Base-by-base conservation (phyloP, 2,329 filamentous ascomycete species). In the Alternaria novae-zelandiae region DNA sequence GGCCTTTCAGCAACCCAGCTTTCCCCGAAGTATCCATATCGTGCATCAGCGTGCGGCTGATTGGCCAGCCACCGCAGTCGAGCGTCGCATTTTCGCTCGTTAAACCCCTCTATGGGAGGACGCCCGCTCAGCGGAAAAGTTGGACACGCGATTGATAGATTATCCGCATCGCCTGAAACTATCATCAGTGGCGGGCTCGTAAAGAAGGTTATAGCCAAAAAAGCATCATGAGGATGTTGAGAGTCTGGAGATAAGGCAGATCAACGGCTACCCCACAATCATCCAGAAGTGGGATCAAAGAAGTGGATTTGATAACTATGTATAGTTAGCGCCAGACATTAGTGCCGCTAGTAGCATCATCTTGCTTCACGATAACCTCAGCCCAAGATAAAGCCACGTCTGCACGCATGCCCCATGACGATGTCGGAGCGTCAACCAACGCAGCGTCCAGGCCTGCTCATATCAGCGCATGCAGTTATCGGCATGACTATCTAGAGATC, bases 91-190 rank as follows among this genome's bases (percentile, higher is more conserved):
- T 63, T 58, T 53, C 21, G n/a, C 20, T 28, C 30, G 28, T 41
- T 56, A 68, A 68, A 65, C 55, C 63, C 57, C 65, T 64, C 68
- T 68, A 69, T 71, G 72, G 72, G 72, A 74, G 70, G 71, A 67
- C 71, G 68, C 65, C 64, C 62, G 67, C 45, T 44, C 30, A 54
- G 65, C 68, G 64, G 69, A 71, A 74, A 74, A 74, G 67, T 72
- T 73, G 70, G 69, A 66, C 64, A 62, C 28, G 20, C 50, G 25
- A 69, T 64, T 58, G 59, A 63, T 50, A 44, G 49, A 60, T 11
- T 17, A 13, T 60, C 55, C 59, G 63, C 64, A n/a, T 66, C 56
- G 11, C 12, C 43, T 70, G 57, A 43, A 47, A 55, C 12, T 23
- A 30, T 51, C 66, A 53, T 62, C 51, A 5, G n/a, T 43, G 45